Evolutionary conservation across 768 basidiomycete genomes (phyloP).

Genomic region (Suillus spraguei): DNA sequence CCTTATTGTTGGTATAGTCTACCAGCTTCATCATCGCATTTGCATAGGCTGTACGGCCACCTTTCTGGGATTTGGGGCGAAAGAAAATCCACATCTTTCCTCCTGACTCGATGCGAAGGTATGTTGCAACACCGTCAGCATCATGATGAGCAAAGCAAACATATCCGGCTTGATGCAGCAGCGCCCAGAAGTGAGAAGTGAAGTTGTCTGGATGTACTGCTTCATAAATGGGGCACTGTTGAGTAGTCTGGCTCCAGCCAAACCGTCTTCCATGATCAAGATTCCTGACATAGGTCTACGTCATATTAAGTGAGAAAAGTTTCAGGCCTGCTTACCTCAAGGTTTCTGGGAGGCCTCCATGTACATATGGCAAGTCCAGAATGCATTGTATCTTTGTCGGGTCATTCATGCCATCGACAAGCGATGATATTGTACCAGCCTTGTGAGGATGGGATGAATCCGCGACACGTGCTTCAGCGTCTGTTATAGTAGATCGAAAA

Average conservation of each 20-base stretch:
- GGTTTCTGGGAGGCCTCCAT: background rate
- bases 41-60: background rate
- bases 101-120: background rate
- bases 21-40: background rate
- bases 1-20: background rate
- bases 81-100: background rate
- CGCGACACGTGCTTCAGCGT: background rate
- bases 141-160: background rate
- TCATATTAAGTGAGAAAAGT: background rate
- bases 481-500: background rate
- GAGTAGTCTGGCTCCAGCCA: background rate
- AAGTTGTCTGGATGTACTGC: background rate
- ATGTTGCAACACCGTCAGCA: background rate
- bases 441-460: background rate
- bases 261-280: background rate
- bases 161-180: background rate
- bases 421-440: background rate
- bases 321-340: background rate
- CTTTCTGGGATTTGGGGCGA: background rate
- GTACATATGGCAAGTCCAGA: background rate
- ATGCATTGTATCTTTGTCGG: background rate
- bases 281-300: accelerated
- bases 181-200: background rate
- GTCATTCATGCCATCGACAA: background rate
- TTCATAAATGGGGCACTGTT: background rate